A percentile compares a stretch with the other conserved stretches of the same genome.
These are phyloP conservation scores for Oehlia diaphana DNA, from an alignment of 192 early-diverging fungal species.

Conservation along the genomic window DNA sequence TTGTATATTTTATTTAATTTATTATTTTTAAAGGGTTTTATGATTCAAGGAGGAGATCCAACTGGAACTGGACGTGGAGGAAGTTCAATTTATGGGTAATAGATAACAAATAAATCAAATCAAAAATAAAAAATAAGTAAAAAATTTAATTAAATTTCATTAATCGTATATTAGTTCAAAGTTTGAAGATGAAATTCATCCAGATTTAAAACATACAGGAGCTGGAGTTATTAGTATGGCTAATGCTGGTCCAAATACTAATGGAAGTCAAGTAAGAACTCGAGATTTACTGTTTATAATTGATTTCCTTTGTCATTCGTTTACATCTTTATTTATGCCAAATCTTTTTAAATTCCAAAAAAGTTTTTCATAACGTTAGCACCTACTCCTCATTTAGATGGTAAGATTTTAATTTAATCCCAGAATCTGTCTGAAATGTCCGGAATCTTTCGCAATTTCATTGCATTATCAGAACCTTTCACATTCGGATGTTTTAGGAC, in stretches of 20 bases:
- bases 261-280: constrained; percentile 57
- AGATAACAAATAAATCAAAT: too few relatives aligned
- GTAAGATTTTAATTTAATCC: constrained; percentile 27
- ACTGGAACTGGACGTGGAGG: constrained; percentile 93
- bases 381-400: constrained; percentile 89
- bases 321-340: background rate
- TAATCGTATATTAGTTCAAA: background rate
- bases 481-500: too few relatives aligned
- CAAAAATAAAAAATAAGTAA: too few relatives aligned
- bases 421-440: too few relatives aligned
- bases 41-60: constrained; percentile 98
- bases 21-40: constrained; percentile 70
- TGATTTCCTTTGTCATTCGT: background rate
- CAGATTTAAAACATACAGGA: constrained; percentile 77
- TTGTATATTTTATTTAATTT: too few relatives aligned
- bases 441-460: too few relatives aligned
- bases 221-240: constrained; percentile 92
- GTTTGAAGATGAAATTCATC: constrained; percentile 82
- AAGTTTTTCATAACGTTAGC: constrained; percentile 90
- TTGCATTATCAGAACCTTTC: too few relatives aligned
- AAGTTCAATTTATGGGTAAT: constrained; percentile 79
- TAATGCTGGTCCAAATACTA: constrained; percentile 70
- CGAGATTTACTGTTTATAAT: background rate
- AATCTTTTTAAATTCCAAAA: background rate
- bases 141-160: too few relatives aligned